phyloP scores from a whole-genome alignment of 306 rosid genomes.

The Cicer judaicum region DNA sequence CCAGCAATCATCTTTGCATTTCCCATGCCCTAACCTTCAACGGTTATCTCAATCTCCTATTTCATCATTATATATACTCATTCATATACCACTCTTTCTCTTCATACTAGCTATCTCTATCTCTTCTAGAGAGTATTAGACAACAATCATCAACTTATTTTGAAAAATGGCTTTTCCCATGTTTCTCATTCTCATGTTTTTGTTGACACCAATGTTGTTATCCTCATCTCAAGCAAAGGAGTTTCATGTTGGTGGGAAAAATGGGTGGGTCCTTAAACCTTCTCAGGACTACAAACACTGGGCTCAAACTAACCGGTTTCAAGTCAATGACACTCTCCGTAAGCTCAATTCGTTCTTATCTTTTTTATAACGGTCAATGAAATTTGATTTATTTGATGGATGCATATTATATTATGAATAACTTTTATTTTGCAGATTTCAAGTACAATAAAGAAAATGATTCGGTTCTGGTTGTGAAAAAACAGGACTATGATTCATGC shows the following conservation, averaged over 20 bases:
- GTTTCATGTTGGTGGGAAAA: constrained; percentile 64
- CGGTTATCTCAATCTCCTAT: constrained; percentile 40
- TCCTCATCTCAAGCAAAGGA: constrained; percentile 37
- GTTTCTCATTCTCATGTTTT: constrained; percentile 34
- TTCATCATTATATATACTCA: constrained; percentile 24
- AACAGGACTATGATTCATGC: constrained; percentile 64
- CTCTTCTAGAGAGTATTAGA: too few relatives aligned
- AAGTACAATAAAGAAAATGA: constrained; percentile 63
- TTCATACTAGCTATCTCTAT: not conserved
- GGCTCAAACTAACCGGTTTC: constrained; percentile 68
- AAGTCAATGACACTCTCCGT: constrained; percentile 81
- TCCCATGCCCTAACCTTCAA: constrained; percentile 46
- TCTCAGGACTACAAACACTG: constrained; percentile 60
- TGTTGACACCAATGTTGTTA: constrained; percentile 14
- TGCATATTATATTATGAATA: too few relatives aligned
- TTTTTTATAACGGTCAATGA: too few relatives aligned
- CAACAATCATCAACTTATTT: too few relatives aligned
- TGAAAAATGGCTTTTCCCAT: not conserved
- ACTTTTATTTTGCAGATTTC: constrained; percentile 54
- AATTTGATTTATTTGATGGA: too few relatives aligned
- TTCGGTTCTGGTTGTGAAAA: constrained; percentile 67
- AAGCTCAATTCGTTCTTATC: constrained; percentile 25
- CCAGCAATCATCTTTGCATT: constrained; percentile 1
- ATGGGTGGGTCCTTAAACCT: constrained; percentile 76
- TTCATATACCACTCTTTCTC: not conserved